phyloP scores from a whole-genome alignment of 164 flowering plant genomes.

The Sextonia rubra region DNA sequence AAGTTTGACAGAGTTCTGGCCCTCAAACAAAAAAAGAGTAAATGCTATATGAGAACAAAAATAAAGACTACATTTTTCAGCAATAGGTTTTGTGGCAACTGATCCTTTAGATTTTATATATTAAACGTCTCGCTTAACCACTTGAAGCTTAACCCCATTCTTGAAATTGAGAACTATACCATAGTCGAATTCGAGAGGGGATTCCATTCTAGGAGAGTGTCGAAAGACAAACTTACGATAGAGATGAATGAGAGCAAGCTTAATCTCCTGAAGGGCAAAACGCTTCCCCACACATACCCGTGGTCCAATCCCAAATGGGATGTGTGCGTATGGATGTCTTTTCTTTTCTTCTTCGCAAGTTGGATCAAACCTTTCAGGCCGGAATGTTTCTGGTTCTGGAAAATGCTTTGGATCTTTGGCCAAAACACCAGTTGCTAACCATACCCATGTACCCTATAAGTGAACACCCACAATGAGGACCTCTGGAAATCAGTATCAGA shows the following conservation, averaged over 20 bases:
- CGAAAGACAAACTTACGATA: conserved; percentile 62
- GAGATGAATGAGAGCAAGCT: conserved; percentile 69
- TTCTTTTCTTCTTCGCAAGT: conserved; percentile 65
- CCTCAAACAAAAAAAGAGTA: not conserved
- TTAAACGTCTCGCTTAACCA: conserved; percentile 25
- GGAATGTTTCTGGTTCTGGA: conserved; percentile 84
- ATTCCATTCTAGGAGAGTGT: conserved; percentile 78
- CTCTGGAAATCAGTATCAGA: not conserved
- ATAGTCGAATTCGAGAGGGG: conserved; percentile 65
- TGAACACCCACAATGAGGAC: not conserved
- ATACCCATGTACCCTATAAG: conserved; percentile 92
- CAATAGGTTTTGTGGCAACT: not conserved
- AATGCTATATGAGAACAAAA: not conserved
- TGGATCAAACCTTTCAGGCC: conserved; percentile 88
- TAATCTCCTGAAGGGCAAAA: conserved; percentile 75
- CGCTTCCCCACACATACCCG: conserved; percentile 83
- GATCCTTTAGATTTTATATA: not conserved
- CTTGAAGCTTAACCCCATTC: conserved; percentile 81
- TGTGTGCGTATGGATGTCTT: conserved; percentile 89
- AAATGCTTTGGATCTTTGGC: conserved; percentile 89
- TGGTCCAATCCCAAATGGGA: conserved; percentile 94
- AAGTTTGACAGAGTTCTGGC: too few relatives aligned
- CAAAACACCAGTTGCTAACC: conserved; percentile 85
- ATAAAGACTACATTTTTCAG: not conserved
- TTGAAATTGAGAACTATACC: conserved; percentile 86